Base-by-base conservation (phyloP, 2,329 filamentous ascomycete species). In the Hortaea werneckii region DNA sequence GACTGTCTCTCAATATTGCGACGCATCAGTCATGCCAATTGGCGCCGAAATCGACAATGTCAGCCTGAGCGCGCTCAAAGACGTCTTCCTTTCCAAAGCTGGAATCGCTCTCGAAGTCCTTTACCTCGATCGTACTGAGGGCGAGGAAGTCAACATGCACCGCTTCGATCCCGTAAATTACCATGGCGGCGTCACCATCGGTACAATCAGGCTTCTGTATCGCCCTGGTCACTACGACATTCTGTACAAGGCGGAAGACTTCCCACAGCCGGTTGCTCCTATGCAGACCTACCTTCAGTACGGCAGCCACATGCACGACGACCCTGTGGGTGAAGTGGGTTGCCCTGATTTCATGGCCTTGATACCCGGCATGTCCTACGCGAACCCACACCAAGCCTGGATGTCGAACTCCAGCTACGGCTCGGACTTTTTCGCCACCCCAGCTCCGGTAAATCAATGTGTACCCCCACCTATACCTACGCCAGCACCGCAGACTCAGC, bases 171-270 rank as follows among this genome's bases (percentile, higher is more conserved):
- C 68, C n/a, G 58, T 61, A 64, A 55, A 61, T 29, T 28, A 5
- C 26, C 49, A 56, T 44, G 62, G 63, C 9, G 58, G 52, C 43
- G 62, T 63, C 76, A 49, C 75, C 10, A 53, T 62, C 74, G 60
- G 89, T 69, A 76, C 81, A 70, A 62, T 94, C 71, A 71, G 77
- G 51, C 66, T 83, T n/a, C 70, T 83, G 26, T 83, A 83, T 58
- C 71, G 80, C 58, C 80, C 80, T 37, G 87, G 87, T 49, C 92
- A 96, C 67, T 98, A 96, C 65, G 92, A 96, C 65, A 82, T 98
- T 50, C 75, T 96, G 30, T 98, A 98, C 71, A 82, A 79, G 61
- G 70, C 74, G 28, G 75, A 77, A 53, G 73, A 77, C 54, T 57
- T 76, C 11, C 60, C 52, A 26, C 50, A 50, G 44, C 58, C 46